Evolutionary conservation across 352 stramenopile genomes (phyloP).

Genomic region (Pythium myriotylum): DNA sequence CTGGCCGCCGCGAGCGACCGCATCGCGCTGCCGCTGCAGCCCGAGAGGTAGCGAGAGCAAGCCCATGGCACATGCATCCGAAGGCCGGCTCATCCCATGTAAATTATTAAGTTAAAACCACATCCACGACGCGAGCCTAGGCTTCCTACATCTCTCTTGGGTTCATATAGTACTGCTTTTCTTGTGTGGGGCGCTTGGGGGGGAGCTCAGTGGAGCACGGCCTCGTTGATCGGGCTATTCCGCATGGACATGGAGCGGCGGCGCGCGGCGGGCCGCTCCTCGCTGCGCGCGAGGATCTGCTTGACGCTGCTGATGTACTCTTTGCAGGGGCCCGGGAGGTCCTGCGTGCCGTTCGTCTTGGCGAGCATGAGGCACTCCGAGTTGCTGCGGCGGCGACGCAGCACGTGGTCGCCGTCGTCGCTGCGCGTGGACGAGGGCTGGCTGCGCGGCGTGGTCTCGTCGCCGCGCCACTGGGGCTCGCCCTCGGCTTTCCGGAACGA

Average conservation of each 20-base stretch:
- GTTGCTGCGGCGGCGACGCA: slow-evolving; percentile 71
- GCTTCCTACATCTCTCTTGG: not conserved
- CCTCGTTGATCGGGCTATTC: slow-evolving; percentile 44
- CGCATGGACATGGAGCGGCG: slow-evolving; percentile 70
- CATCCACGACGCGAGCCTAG: not conserved
- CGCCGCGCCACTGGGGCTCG: slow-evolving; percentile 30
- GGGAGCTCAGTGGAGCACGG: slow-evolving; percentile 1
- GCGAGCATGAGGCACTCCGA: slow-evolving; percentile 81
- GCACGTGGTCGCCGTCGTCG: slow-evolving; percentile 30
- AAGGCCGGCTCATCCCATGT: slow-evolving; percentile 7
- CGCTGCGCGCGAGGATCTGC: slow-evolving; percentile 75
- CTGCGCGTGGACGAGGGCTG: slow-evolving; percentile 35
- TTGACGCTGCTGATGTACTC: slow-evolving; percentile 88
- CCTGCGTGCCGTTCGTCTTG: slow-evolving; percentile 46
- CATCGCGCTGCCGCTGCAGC: slow-evolving; percentile 10
- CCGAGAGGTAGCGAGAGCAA: too few species aligned
- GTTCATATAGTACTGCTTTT: slow-evolving; percentile 1
- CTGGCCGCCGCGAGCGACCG: slow-evolving; percentile 1
- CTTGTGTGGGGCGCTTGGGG: not conserved
- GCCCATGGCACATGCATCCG: not conserved
- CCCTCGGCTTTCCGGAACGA: slow-evolving; percentile 22
- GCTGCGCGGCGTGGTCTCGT: slow-evolving; percentile 22
- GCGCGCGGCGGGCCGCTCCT: slow-evolving; percentile 36
- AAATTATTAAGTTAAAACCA: slow-evolving; percentile 31
- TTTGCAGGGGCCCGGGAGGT: slow-evolving; percentile 73